Evolutionary conservation across 805 yeast genomes (phyloP), one percentile per base, ranked within the genome.

Genomic region (Wickerhamiella spandovensis): DNA sequence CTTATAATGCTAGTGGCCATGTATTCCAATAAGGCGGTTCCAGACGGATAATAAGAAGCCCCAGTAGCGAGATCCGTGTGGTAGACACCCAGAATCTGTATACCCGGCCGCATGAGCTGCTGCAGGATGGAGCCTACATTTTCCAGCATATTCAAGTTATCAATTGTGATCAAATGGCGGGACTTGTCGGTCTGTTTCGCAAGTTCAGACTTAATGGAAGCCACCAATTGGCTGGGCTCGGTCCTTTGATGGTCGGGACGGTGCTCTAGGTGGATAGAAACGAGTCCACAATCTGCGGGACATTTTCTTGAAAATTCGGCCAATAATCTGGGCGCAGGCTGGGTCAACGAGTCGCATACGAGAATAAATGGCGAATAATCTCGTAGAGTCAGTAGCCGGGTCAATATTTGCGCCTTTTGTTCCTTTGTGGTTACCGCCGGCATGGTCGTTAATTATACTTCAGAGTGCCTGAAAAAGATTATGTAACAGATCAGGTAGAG

Each of bases 1-100:
- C 81, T 82, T 43, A 89, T 71, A 0, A 85, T 75, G 1, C 85
- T 72, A 1, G 90, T 82, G 1, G 97, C 88, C 62, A 88, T 77
- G 60, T 78, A 87, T 37, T 74, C 68, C 25, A 87, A 67, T 22
- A 84, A 61, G 5, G 70, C 70, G n/a, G 71, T 51, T 0, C 76
- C 61, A 0, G 72, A 61, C 0, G 95, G 94, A 53, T 75, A 77
- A 48, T 77, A 74, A 1, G 67, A 53, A 12, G 55, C 45, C 5
- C 46, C 17, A 5, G 51, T 22, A 38, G 25, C 48, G 1, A 45
- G 42, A 43, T 59, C 59, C 1, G 50, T 45, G 50, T 57, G 61
- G 35, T 45, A 52, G 7, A 56, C 54, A 18, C 57, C 63, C 3
- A 54, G 43, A 3, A 52, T 51, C 7, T 55, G 41, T 1, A 46